These are phyloP conservation scores for Geotrichum aggregatum DNA, from an alignment of 1,139 yeast species.

Conservation along the genomic window DNA sequence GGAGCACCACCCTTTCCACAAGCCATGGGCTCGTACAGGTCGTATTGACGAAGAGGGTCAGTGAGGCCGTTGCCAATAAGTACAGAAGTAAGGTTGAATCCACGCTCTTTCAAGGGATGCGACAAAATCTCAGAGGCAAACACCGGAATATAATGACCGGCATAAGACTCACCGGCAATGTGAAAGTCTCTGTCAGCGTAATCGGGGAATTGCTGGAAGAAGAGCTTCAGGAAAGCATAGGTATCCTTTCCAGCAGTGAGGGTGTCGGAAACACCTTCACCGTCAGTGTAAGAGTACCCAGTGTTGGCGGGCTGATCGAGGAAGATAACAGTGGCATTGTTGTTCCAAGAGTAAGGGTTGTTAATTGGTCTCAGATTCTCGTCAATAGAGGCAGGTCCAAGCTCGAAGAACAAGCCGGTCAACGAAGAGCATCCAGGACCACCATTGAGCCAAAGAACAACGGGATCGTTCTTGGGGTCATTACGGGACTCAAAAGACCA, in stretches of 20 bases:
- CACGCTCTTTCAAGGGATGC: conserved; percentile 47
- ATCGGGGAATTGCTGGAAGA: conserved; percentile 70
- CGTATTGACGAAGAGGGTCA: conserved; percentile 66
- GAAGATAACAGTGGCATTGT: conserved; percentile 84
- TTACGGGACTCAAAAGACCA: conserved; percentile 90
- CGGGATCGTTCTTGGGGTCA: conserved; percentile 81
- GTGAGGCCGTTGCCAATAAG: conserved; percentile 83
- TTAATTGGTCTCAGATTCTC: conserved; percentile 61
- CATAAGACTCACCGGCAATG: conserved; percentile 84
- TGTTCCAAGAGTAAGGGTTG: conserved; percentile 84
- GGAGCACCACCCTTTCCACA: conserved; percentile 79
- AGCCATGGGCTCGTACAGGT: conserved; percentile 74
- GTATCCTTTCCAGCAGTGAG: conserved; percentile 76
- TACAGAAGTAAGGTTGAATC: conserved; percentile 65
- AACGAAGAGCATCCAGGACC: conserved; percentile 90
- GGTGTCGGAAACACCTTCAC: conserved; percentile 50
- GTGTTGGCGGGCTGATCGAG: conserved; percentile 94
- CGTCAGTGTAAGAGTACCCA: conserved; percentile 77
- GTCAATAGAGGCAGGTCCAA: conserved; percentile 79
- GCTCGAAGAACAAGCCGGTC: conserved; percentile 86
- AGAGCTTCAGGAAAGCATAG: conserved; percentile 69
- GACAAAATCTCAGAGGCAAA: conserved; percentile 72
- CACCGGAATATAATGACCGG: conserved; percentile 81
- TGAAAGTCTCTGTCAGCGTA: conserved; percentile 60
- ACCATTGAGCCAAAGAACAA: conserved; percentile 84